Evolutionary conservation across 2,329 filamentous ascomycete genomes (phyloP), one percentile per base, ranked within the genome.

Genomic region (Conoideocrella luteorostrata): DNA sequence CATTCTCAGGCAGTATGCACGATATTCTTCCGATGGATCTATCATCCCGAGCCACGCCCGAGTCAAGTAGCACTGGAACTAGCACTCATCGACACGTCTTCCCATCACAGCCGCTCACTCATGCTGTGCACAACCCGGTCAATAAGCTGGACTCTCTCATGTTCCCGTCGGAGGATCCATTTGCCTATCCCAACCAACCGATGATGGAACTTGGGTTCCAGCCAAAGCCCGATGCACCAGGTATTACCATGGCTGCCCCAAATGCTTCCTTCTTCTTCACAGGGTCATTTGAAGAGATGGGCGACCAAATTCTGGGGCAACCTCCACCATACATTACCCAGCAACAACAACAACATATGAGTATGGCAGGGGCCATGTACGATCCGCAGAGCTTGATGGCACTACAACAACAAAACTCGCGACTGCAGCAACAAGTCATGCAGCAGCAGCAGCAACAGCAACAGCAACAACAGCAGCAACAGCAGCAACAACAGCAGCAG

Each of bases 171-270:
- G 75, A 78, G 26, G 86, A 91, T 54, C 85, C 86, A 0, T 84
- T 91, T 50, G 84, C 82, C 0, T 93, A 91, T 55, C 86, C 85
- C 0, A 88, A 84, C 55, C 84, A 88, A 51, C 81, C 84, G 0
- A 78, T 84, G 68, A 81, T 84, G 67, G 71, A 78, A 52, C 68
- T 77, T 32, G 71, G 71, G 9, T 68, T 62, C 52, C 63, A 64
- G 21, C 52, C 56, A 22, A 63, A 62, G 48, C 53, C 59, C n/a
- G 57, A 58, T 43, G 50, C 61, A 51, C 52, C 63, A 48, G 45
- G 48, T 24, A 51, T 59, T 48, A 55, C 55, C 40, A 59, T 65
- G 56, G 54, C 56, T 39, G 59, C 61, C 7, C 60, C 60, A 13
- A 63, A 67, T 22, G 58, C 66, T 45, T 67, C 69, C 38, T 76